Evolutionary conservation across 2,329 filamentous ascomycete species (phyloP).

Genomic region (Cladosporium velox): DNA sequence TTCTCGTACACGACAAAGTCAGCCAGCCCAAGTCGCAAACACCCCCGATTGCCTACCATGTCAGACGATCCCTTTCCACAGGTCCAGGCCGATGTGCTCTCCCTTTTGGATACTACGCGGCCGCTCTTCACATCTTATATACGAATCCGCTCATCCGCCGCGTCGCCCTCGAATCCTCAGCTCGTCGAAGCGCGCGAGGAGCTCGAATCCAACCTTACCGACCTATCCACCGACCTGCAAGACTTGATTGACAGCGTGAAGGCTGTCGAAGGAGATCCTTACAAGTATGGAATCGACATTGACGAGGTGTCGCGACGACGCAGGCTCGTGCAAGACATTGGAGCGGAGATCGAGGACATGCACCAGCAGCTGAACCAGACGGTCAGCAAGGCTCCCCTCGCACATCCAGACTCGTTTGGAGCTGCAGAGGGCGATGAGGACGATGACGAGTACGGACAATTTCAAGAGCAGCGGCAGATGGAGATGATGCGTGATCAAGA

Average conservation of each 20-base stretch:
- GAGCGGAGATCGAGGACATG: conserved; percentile 87
- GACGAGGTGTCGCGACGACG: conserved; percentile 80
- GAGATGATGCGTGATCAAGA: conserved; percentile 96
- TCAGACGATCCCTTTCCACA: conserved; percentile 53
- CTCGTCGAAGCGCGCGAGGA: conserved; percentile 67
- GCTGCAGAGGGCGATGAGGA: conserved; percentile 37
- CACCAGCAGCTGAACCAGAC: conserved; percentile 72
- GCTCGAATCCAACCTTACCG: conserved; percentile 73
- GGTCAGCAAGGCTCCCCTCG: conserved; percentile 57
- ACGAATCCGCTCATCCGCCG: conserved; percentile 85
- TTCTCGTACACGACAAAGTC: background rate
- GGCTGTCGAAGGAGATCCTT: conserved; percentile 83
- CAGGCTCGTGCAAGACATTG: conserved; percentile 84
- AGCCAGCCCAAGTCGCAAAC: background rate
- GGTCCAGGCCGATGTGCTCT: conserved; percentile 72
- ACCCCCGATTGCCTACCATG: conserved; percentile 11
- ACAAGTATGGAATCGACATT: conserved; percentile 80
- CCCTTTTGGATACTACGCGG: conserved; percentile 76
- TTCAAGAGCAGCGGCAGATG: conserved; percentile 83
- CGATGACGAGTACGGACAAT: conserved; percentile 64
- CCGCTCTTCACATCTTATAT: conserved; percentile 93
- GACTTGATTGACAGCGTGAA: conserved; percentile 86
- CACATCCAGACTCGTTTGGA: conserved; percentile 59
- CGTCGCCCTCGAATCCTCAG: conserved; percentile 69
- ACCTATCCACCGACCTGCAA: conserved; percentile 78